Evolutionary conservation across 2,329 filamentous ascomycete species (phyloP).

Genomic region (Fusarium pseudonygamai): DNA sequence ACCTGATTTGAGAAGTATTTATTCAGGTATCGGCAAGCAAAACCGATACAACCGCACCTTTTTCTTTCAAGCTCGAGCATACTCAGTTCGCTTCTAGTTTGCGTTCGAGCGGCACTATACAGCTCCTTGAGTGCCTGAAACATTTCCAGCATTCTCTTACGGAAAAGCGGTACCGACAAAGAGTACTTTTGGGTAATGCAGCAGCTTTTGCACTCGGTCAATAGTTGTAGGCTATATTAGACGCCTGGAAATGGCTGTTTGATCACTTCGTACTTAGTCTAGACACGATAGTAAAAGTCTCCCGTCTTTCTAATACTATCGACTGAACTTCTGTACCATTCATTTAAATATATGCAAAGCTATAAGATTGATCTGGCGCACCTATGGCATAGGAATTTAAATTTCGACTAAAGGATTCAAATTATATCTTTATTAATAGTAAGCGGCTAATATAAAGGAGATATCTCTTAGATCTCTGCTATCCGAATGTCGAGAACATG

Average conservation of each 20-base stretch:
- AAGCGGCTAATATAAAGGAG: neutral
- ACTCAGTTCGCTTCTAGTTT: neutral
- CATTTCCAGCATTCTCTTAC: neutral
- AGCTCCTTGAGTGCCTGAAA: fast-evolving
- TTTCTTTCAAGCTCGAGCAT: neutral
- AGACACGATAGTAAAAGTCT: neutral
- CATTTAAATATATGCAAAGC: fast-evolving
- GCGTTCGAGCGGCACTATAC: fast-evolving
- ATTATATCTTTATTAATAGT: fast-evolving
- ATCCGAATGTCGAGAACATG: neutral
- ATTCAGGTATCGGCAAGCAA: fast-evolving
- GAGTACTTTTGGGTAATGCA: neutral
- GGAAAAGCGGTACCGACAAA: neutral
- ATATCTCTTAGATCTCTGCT: neutral
- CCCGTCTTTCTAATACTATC: fast-evolving
- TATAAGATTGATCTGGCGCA: fast-evolving
- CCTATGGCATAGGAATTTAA: fast-evolving
- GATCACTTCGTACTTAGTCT: fast-evolving
- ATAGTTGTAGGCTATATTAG: neutral
- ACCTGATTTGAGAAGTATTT: neutral
- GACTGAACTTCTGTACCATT: neutral
- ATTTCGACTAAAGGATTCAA: fast-evolving
- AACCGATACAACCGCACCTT: fast-evolving
- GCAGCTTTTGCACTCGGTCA: fast-evolving
- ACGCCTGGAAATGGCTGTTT: no score